These are phyloP conservation scores for Novymonas esmeraldas DNA, from an alignment of 208 protist species.

Conservation along the genomic window DNA sequence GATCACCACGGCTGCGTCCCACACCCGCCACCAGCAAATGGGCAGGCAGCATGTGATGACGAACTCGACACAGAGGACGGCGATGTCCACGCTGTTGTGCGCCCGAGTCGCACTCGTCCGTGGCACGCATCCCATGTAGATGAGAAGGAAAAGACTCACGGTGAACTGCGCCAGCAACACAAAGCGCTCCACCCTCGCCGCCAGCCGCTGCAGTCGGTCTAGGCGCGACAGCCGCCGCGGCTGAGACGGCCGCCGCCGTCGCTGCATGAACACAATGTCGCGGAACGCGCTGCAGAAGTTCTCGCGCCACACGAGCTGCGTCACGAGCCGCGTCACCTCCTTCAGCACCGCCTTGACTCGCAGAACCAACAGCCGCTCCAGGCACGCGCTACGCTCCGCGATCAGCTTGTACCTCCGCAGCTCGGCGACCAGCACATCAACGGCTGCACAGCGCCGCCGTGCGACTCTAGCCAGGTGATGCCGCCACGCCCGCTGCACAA, in stretches of 20 bases:
- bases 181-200: constrained; percentile 17
- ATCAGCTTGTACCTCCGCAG: constrained; percentile 14
- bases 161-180: constrained; percentile 52
- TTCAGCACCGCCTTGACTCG: constrained; percentile 30
- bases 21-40: constrained; percentile 38
- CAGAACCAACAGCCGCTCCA: constrained; percentile 18
- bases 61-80: constrained; percentile 48
- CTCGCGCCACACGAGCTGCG: constrained; percentile 71
- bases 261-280: constrained; percentile 48
- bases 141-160: constrained; percentile 53
- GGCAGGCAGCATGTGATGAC: constrained; percentile 42
- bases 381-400: not conserved
- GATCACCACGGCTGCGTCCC: constrained; percentile 50
- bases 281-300: constrained; percentile 77
- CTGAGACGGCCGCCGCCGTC: constrained; percentile 12
- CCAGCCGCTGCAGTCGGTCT: constrained; percentile 25
- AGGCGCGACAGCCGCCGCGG: constrained; percentile 14
- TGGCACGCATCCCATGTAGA: constrained; percentile 63
- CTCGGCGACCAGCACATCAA: constrained; percentile 11
- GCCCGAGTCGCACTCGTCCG: constrained; percentile 24
- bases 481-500: constrained; percentile 24
- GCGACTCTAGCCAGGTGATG: not conserved
- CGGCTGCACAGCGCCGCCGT: constrained; percentile 8
- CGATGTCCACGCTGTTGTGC: constrained; percentile 57
- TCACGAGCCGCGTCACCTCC: constrained; percentile 50